phyloP scores from a whole-genome alignment of 1,139 yeast genomes.

The Yamadazyma taylorii region DNA sequence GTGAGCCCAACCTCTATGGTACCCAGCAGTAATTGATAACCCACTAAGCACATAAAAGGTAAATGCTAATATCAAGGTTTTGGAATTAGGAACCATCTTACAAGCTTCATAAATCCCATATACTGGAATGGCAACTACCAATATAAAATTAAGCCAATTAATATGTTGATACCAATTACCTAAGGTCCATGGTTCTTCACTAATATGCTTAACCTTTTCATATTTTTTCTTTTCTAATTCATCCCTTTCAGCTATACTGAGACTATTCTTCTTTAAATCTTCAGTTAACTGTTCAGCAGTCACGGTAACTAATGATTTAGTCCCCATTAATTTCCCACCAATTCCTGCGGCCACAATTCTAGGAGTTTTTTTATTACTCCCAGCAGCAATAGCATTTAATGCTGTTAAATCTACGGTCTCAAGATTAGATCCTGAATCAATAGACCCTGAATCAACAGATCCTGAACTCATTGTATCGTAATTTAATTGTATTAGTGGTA shows the following conservation, averaged over 20 bases:
- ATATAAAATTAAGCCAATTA: constrained; percentile 88
- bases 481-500: too few species aligned
- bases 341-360: constrained; percentile 78
- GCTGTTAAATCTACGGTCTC: constrained; percentile 69
- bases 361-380: constrained; percentile 67
- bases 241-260: constrained; percentile 52
- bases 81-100: constrained; percentile 50
- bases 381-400: constrained; percentile 88
- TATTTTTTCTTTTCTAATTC: constrained; percentile 49
- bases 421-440: constrained; percentile 14
- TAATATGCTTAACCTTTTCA: constrained; percentile 60
- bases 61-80: constrained; percentile 63
- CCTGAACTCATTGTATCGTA: too few species aligned
- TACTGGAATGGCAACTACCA: constrained; percentile 72
- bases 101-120: constrained; percentile 58
- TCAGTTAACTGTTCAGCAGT: constrained; percentile 62
- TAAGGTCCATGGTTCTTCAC: constrained; percentile 89
- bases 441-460: too few species aligned
- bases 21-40: constrained; percentile 86
- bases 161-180: constrained; percentile 83
- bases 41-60: constrained; percentile 73
- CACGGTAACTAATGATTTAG: constrained; percentile 65
- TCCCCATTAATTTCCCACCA: constrained; percentile 79
- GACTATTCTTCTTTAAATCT: constrained; percentile 38
- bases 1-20: constrained; percentile 77